Evolutionary conservation across 2,329 filamentous ascomycete species (phyloP).

Genomic region (Cytospora schulzeri): DNA sequence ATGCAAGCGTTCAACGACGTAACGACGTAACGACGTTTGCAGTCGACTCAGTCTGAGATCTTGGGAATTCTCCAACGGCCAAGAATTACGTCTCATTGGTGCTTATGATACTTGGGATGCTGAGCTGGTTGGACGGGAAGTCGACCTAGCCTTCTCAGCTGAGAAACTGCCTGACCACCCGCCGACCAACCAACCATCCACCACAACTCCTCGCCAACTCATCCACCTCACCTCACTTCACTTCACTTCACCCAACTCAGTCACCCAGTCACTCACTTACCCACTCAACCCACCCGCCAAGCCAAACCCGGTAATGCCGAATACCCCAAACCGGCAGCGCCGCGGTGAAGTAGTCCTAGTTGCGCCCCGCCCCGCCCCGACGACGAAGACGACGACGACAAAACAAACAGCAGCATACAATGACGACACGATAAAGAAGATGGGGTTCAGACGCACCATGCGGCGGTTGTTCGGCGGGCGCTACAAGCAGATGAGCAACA

Average conservation of each 20-base stretch:
- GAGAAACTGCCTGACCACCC: too few species aligned
- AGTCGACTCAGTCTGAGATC: neutral
- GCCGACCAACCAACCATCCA: too few species aligned
- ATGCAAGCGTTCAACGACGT: neutral
- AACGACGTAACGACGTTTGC: neutral
- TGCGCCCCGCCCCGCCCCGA: neutral
- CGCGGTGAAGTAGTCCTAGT: constrained; percentile 9
- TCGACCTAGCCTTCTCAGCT: neutral
- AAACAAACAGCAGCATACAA: neutral
- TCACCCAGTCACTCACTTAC: neutral
- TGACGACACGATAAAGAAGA: constrained; percentile 17
- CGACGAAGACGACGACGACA: neutral
- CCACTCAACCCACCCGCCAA: neutral
- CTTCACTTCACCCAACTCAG: neutral
- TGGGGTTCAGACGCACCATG: constrained; percentile 16
- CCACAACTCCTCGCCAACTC: neutral
- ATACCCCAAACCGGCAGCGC: constrained; percentile 12
- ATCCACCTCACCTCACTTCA: neutral
- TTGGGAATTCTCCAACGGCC: neutral
- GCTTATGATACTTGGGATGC: neutral
- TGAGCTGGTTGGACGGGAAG: neutral
- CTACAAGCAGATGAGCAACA: constrained; percentile 17
- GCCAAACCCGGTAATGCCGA: constrained; percentile 13
- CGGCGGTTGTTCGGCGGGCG: constrained; percentile 17
- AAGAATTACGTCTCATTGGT: neutral